These are phyloP conservation scores for Trametopsis cervina DNA, from an alignment of 768 basidiomycete genomes.

Conservation along the genomic window DNA sequence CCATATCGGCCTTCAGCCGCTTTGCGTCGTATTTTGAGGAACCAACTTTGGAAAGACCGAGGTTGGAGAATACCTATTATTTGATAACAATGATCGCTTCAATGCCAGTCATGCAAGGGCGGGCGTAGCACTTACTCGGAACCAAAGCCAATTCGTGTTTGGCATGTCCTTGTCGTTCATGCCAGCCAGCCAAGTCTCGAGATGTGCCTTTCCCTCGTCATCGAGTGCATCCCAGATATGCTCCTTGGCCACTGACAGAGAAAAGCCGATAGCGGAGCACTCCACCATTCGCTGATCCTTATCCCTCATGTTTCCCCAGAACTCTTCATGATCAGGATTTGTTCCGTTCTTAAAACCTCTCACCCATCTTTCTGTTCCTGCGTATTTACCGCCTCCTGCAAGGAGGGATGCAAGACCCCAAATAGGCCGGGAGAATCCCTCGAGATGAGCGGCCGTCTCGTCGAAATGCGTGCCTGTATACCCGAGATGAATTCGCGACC, in stretches of 20 bases:
- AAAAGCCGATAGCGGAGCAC: slow-evolving; percentile 70
- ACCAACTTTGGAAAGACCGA: slow-evolving; percentile 57
- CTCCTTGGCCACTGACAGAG: slow-evolving; percentile 58
- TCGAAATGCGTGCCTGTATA: slow-evolving; percentile 70
- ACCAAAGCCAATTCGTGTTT: slow-evolving; percentile 83
- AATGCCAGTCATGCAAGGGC: background rate
- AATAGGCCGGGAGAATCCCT: slow-evolving; percentile 70
- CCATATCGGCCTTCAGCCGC: slow-evolving; percentile 66
- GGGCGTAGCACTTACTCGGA: slow-evolving; percentile 40
- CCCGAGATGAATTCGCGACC: slow-evolving; percentile 63
- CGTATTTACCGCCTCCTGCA: slow-evolving; percentile 55
- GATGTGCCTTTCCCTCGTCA: slow-evolving; percentile 43
- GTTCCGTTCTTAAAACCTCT: slow-evolving; percentile 61
- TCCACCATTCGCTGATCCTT: slow-evolving; percentile 82
- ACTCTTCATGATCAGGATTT: slow-evolving; percentile 59
- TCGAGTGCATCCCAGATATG: slow-evolving; percentile 58
- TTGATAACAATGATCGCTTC: too few relatives aligned
- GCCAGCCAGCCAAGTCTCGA: slow-evolving; percentile 62
- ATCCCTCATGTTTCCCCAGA: slow-evolving; percentile 70
- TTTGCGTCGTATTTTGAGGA: slow-evolving; percentile 48
- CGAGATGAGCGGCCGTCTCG: slow-evolving; percentile 63
- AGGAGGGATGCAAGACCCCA: slow-evolving; percentile 69
- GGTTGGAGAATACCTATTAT: slow-evolving; percentile 70
- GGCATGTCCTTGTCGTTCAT: slow-evolving; percentile 84
- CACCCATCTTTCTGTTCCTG: slow-evolving; percentile 55